Evolutionary conservation across 441 rosid genomes (phyloP).

Genomic region (Erodium texanum): DNA sequence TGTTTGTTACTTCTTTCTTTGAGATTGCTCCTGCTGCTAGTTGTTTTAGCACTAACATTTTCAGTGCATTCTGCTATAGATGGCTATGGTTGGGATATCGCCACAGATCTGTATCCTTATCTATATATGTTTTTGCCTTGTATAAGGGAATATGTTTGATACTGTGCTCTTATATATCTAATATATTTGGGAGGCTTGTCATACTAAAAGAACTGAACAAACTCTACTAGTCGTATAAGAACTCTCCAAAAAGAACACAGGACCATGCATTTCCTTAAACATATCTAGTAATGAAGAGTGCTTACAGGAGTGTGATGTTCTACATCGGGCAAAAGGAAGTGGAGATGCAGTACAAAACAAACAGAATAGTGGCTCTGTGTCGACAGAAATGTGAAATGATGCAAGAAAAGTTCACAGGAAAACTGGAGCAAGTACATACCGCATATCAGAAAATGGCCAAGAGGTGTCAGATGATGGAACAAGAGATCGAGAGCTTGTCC

Average conservation of each 20-base stretch:
- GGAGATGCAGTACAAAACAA: constrained; percentile 92
- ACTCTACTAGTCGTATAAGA: constrained; percentile 6
- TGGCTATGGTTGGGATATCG: constrained; percentile 86
- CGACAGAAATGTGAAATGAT: constrained; percentile 79
- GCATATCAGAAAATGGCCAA: constrained; percentile 86
- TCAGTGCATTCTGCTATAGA: constrained; percentile 37
- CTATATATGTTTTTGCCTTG: background rate
- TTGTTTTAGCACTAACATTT: constrained; percentile 14
- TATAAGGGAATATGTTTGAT: background rate
- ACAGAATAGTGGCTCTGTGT: constrained; percentile 67
- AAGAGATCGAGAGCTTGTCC: constrained; percentile 66
- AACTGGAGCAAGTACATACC: constrained; percentile 74
- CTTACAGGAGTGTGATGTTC: constrained; percentile 87
- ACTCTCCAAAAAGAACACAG: constrained; percentile 2
- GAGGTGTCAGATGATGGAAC: constrained; percentile 85
- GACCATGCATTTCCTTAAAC: constrained; percentile 32
- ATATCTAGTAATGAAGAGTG: constrained; percentile 76
- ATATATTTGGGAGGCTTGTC: constrained; percentile 10
- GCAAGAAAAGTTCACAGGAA: constrained; percentile 86
- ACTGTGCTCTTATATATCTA: constrained; percentile 2
- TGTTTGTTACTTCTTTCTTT: constrained; percentile 14
- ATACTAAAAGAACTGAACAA: constrained; percentile 3
- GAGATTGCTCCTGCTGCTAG: constrained; percentile 14
- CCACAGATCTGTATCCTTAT: constrained; percentile 81
- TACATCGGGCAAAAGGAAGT: constrained; percentile 74